phyloP scores from a whole-genome alignment of 495 filamentous ascomycete genomes.

The Podospora australis region DNA sequence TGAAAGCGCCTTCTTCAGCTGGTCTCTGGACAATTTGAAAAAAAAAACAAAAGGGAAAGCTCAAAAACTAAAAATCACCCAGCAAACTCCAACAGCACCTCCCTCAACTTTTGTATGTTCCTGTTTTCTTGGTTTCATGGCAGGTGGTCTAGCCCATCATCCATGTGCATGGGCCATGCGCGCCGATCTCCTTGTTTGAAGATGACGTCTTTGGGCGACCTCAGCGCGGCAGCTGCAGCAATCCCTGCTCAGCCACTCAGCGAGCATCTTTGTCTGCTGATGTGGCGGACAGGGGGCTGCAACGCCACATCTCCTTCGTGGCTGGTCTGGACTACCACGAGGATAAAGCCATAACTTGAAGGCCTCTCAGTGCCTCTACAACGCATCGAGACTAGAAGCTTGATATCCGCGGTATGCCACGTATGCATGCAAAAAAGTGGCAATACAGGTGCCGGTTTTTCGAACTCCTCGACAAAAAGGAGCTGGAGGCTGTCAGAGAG shows the following conservation, averaged over 20 bases:
- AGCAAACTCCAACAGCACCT: neutral
- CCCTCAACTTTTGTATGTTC: slow-evolving; percentile 10
- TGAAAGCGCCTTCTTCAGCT: no score
- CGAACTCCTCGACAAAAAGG: no score
- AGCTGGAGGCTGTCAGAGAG: no score
- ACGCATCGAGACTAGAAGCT: no score
- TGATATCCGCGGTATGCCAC: no score
- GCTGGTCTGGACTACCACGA: no score
- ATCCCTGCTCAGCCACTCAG: neutral
- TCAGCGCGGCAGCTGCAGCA: neutral
- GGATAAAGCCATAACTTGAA: neutral
- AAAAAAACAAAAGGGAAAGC: neutral
- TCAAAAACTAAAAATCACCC: neutral
- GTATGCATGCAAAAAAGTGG: no score
- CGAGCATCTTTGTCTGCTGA: neutral
- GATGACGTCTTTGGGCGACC: slow-evolving; percentile 10
- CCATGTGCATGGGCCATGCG: neutral
- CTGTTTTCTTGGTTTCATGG: slow-evolving; percentile 9
- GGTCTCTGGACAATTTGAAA: neutral
- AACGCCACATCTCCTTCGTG: slow-evolving; percentile 10
- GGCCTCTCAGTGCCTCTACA: neutral
- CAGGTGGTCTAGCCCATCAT: slow-evolving; percentile 8
- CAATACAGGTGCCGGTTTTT: no score
- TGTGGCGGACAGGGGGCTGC: neutral
- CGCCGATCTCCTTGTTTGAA: neutral